These are phyloP conservation scores for Funneliformis geosporum DNA, from an alignment of 192 early-diverging fungal genomes.

Conservation along the genomic window DNA sequence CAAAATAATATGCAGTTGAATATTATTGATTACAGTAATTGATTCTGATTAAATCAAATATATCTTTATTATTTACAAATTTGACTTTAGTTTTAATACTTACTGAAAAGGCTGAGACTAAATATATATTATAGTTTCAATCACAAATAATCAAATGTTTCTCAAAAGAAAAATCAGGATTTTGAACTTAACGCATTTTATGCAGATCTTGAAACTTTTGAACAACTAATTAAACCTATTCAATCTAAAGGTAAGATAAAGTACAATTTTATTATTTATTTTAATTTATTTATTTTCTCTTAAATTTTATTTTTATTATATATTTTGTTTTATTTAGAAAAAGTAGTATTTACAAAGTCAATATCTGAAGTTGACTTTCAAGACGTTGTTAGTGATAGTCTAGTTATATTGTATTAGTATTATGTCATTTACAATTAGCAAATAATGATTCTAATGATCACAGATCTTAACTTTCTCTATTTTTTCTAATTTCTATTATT, in stretches of 20 bases:
- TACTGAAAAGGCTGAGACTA: constrained; percentile 13
- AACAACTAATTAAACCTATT: background rate
- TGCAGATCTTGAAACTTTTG: background rate
- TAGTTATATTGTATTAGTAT: too few relatives aligned
- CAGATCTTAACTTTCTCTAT: too few relatives aligned
- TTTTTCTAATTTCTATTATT: too few relatives aligned
- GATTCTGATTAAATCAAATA: background rate
- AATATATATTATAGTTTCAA: constrained; percentile 27
- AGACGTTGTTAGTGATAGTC: too few relatives aligned
- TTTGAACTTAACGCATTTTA: background rate
- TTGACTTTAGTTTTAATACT: constrained; percentile 22
- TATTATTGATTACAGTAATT: constrained; percentile 34
- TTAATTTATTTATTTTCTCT: too few relatives aligned
- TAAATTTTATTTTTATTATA: too few relatives aligned
- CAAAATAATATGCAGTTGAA: constrained; percentile 54
- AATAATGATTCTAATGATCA: too few relatives aligned
- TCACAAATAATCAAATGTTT: background rate
- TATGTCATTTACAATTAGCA: too few relatives aligned
- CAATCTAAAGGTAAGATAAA: background rate
- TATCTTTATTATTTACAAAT: constrained; percentile 12
- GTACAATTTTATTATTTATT: background rate
- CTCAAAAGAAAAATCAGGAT: background rate
- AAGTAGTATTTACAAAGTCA: background rate
- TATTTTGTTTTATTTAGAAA: background rate
- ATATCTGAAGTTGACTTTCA: background rate